phyloP scores from a whole-genome alignment of 2,329 filamentous ascomycete species.

The Shiraia sp. region DNA sequence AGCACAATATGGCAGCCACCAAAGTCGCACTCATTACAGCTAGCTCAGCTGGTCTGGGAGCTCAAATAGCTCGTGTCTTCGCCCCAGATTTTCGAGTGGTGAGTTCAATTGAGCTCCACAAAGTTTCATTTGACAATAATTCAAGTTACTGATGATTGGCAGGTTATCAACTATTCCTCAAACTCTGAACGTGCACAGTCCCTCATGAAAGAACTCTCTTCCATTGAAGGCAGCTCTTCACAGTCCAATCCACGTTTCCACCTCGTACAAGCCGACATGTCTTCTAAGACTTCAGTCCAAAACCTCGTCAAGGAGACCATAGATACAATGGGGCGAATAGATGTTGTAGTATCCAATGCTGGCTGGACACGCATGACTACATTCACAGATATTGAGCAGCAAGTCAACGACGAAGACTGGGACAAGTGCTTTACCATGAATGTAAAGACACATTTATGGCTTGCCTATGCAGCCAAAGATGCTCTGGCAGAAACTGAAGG shows the following conservation, averaged over 20 bases:
- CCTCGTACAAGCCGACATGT: slow-evolving; percentile 52
- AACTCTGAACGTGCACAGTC: slow-evolving; percentile 47
- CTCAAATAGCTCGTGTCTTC: slow-evolving; percentile 51
- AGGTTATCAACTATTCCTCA: slow-evolving; percentile 55
- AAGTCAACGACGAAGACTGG: slow-evolving; percentile 65
- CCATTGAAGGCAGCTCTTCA: slow-evolving; percentile 37
- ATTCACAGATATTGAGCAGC: slow-evolving; percentile 62
- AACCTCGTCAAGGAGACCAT: slow-evolving; percentile 51
- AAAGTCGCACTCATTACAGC: slow-evolving; percentile 55
- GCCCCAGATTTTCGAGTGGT: slow-evolving; percentile 54
- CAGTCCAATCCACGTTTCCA: slow-evolving; percentile 44
- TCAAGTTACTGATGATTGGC: slow-evolving; percentile 1
- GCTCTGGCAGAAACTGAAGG: slow-evolving; percentile 64
- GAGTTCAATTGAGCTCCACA: slow-evolving; percentile 16
- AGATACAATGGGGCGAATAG: slow-evolving; percentile 51
- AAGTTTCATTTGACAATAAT: not conserved
- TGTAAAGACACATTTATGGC: slow-evolving; percentile 55
- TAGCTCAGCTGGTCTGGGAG: slow-evolving; percentile 54
- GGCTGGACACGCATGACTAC: slow-evolving; percentile 66
- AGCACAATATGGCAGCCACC: slow-evolving; percentile 44
- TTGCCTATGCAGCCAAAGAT: slow-evolving; percentile 61
- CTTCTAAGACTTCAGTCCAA: slow-evolving; percentile 47
- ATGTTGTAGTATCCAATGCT: slow-evolving; percentile 55
- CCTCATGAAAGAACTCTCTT: slow-evolving; percentile 48
- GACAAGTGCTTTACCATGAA: slow-evolving; percentile 68